Conservation (phyloP, 345 rosid genomes). For the Hypericum androsaemum region DNA sequence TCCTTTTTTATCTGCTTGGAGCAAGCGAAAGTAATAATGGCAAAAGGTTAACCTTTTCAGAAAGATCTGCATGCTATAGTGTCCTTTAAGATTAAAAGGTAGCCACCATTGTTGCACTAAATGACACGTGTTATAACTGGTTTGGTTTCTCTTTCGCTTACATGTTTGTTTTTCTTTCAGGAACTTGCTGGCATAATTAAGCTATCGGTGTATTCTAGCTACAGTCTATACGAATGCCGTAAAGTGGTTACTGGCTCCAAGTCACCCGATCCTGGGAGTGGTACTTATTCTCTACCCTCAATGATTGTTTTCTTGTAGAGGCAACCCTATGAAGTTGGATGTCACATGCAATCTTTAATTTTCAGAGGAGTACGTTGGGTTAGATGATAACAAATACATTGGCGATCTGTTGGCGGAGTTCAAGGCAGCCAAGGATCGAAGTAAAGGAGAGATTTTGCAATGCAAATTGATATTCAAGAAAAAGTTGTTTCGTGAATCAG, state of each 20-base stretch:
- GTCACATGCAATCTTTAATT: slow-evolving; percentile 18
- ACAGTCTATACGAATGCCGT: slow-evolving; percentile 89
- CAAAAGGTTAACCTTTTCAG: no score
- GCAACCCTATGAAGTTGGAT: slow-evolving; percentile 5
- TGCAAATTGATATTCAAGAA: slow-evolving; percentile 85
- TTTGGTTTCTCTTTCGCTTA: neutral
- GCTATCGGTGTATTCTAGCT: slow-evolving; percentile 79
- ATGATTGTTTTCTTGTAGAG: slow-evolving; percentile 3
- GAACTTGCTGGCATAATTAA: slow-evolving; percentile 94
- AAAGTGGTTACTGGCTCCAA: slow-evolving; percentile 90
- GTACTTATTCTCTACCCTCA: slow-evolving; percentile 29
- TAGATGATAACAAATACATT: slow-evolving; percentile 94
- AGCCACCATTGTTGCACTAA: neutral
- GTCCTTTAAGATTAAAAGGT: no score
- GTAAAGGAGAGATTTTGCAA: slow-evolving; percentile 93
- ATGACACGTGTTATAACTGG: neutral
- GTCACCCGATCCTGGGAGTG: slow-evolving; percentile 80
- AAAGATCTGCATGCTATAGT: no score
- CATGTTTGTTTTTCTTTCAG: slow-evolving; percentile 21
- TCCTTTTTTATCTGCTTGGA: no score
- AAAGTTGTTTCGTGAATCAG: slow-evolving; percentile 90
- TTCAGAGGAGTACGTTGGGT: slow-evolving; percentile 86
- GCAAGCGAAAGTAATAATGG: no score
- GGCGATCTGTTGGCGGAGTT: slow-evolving; percentile 90
- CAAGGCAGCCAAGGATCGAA: slow-evolving; percentile 85